Base-by-base conservation (phyloP, 73 alveolate genomes). In the Paramecium sonneborni region DNA sequence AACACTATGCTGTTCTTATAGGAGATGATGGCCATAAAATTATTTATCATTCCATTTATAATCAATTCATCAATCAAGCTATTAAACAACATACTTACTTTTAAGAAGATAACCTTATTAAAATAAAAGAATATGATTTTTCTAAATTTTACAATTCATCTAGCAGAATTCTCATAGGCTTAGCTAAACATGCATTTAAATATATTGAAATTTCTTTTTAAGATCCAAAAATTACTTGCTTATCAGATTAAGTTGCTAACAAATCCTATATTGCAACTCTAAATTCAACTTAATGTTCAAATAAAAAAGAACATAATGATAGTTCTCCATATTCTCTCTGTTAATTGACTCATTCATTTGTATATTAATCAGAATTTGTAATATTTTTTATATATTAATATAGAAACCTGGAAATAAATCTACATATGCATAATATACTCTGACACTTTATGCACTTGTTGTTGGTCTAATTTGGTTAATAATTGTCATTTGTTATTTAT, bases 21-120 rank as follows among this genome's bases (percentile, higher is more conserved):
- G 90, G 90, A 24, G 90, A 79, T 37, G 90, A 79, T 43, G 90
- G 76, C 4, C 90, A 79, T 20, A 79, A 79, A 46, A 79, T 79
- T 2, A 39, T 79, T 12, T 79, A 79, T 79, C 90, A 79, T 43
- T 79, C 90, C 2, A 79, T 79, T 8, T 79, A 79, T 21, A 79
- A 79, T 41, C 18, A 44, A 41, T 79, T 79, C 55, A 24, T 79
- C 1, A 41, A 79, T 79, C 30, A 46, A 43, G 70, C 44, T 43
- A 14, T 79, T 12, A 30, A 44, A 41, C 32, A 23, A 4, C 76
- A 79, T 41, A 79, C 72, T 1, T 79, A 39, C 18, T 79, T 79
- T 79, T 26, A 44, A 43, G 74, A 43, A 14, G 44, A 23, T 3
- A 46, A 79, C 30, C 28, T 79, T 5, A 14, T 79, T 9, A 79